Percentiles rank a stretch among this genome's conserved stretches.
Evolutionary conservation across 345 rosid species (phyloP).

Genomic region (Anacardium occidentale): DNA sequence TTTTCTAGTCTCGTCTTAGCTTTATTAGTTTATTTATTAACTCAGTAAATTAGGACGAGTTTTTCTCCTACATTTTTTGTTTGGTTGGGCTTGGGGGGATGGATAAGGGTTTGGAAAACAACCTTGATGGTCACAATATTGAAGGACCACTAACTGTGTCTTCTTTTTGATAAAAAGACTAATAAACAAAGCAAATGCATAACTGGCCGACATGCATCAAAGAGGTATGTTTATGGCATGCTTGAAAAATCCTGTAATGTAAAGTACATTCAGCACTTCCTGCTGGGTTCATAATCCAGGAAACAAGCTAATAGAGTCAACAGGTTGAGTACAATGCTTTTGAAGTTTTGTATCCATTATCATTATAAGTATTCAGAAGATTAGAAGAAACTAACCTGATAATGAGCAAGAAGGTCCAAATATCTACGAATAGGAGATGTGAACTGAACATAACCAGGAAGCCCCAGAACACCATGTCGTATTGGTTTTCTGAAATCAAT

Average conservation of each 20-base stretch:
- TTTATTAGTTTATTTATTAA: background rate
- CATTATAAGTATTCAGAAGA: background rate
- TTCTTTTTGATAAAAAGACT: background rate
- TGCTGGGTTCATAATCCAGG: background rate
- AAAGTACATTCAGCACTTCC: conserved; percentile 5
- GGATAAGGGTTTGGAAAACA: background rate
- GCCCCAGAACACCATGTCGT: conserved; percentile 83
- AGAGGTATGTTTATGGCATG: background rate
- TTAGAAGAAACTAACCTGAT: conserved; percentile 57
- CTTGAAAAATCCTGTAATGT: background rate
- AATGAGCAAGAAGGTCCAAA: conserved; percentile 95
- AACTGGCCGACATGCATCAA: background rate
- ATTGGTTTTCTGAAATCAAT: conserved; percentile 78
- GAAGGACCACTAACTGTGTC: conserved; percentile 1
- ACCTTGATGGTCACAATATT: background rate
- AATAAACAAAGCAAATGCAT: background rate
- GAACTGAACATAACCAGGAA: conserved; percentile 97
- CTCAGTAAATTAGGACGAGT: background rate
- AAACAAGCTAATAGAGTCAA: background rate
- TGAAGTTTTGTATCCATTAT: background rate
- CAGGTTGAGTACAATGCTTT: background rate
- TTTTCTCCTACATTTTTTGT: background rate
- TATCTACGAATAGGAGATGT: conserved; percentile 97
- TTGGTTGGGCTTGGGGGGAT: background rate
- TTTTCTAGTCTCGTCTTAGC: background rate